Evolutionary conservation across 495 filamentous ascomycete genomes (phyloP), one percentile per base, ranked within the genome.

Genomic region (Aspergillus wentii): DNA sequence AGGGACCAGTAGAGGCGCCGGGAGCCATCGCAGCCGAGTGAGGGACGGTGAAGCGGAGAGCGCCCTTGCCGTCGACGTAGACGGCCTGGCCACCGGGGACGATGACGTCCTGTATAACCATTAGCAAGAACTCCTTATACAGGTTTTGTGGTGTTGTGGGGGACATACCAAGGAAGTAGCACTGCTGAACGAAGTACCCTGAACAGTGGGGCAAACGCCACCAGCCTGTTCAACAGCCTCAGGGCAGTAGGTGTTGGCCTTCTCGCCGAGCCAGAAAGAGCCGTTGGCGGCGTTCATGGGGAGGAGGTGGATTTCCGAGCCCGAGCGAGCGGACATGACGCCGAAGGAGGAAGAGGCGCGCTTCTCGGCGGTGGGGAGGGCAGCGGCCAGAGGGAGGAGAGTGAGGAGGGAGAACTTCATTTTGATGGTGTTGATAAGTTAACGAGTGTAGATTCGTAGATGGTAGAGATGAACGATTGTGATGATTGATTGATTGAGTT

Each of bases 1-100:
- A 75, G 9, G 67, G 65, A 1, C 64, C 68, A 14, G 45, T 43
- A 10, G 63, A 44, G 32, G 76, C 72, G 8, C 78, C 80, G 0
- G 61, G 23, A 0, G 81, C 80, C 15, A 77, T 72, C 46, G 51
- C 66, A 13, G 66, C 69, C 5, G 74, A 79, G 61, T 85, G 80
- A 1, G 80, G 72, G 29, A 58, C 62, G 2, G 79, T 81, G 68
- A 76, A 85, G 36, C 54, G 59, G 22, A 87, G 56, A 18, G 71
- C 64, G 33, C 82, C 82, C 17, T 62, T 52, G 4, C 72, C 61
- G 13, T 48, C 56, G 22, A 86, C 64, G 56, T 83, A 88, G 59
- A 78, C 69, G 40, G 62, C 59, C 48, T 86, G 80, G 16, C 83
- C 81, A 30, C 80, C 82, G 13, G 83, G 79, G 18, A 86, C 81